Conservation (phyloP, 179 eudicot genomes). For the Actinidia chinensis region DNA sequence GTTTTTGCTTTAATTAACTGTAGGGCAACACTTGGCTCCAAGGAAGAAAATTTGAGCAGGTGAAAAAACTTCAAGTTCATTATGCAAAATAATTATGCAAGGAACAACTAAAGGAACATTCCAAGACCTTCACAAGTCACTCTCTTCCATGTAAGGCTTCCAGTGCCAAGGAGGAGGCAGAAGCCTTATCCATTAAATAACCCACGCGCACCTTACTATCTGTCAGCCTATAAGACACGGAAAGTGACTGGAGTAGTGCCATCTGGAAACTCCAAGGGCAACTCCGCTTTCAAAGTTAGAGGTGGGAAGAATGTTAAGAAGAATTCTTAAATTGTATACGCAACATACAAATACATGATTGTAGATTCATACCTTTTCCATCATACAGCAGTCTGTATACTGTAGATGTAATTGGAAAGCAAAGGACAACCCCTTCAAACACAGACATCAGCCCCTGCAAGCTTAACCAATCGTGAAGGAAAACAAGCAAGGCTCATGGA, state of each 20-base stretch:
- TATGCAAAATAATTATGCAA: neutral
- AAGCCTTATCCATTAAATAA: slow-evolving; percentile 71
- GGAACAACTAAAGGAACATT: slow-evolving; percentile 17
- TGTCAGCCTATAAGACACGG: slow-evolving; percentile 83
- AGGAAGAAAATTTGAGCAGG: neutral
- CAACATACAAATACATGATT: neutral
- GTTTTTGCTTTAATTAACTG: too few relatives aligned
- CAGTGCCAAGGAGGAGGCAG: slow-evolving; percentile 70
- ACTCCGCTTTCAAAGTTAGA: slow-evolving; percentile 53
- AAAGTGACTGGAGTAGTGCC: slow-evolving; percentile 97
- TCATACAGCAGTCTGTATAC: slow-evolving; percentile 70
- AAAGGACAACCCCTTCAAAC: slow-evolving; percentile 81
- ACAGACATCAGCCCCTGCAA: slow-evolving; percentile 20
- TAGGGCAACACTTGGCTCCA: neutral
- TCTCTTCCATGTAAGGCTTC: slow-evolving; percentile 97
- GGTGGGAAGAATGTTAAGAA: neutral
- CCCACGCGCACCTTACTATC: slow-evolving; percentile 91
- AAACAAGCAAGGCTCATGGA: neutral
- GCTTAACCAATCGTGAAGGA: neutral
- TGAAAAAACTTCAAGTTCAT: neutral
- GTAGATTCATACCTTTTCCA: slow-evolving; percentile 58
- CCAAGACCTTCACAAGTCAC: slow-evolving; percentile 90
- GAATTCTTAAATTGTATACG: neutral
- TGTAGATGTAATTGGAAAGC: slow-evolving; percentile 90
- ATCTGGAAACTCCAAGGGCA: slow-evolving; percentile 96